Evolutionary conservation across 225 moss, liverwort and hornwort species (phyloP), one percentile per base, ranked within the genome.

Genomic region (Bryum argenteum): DNA sequence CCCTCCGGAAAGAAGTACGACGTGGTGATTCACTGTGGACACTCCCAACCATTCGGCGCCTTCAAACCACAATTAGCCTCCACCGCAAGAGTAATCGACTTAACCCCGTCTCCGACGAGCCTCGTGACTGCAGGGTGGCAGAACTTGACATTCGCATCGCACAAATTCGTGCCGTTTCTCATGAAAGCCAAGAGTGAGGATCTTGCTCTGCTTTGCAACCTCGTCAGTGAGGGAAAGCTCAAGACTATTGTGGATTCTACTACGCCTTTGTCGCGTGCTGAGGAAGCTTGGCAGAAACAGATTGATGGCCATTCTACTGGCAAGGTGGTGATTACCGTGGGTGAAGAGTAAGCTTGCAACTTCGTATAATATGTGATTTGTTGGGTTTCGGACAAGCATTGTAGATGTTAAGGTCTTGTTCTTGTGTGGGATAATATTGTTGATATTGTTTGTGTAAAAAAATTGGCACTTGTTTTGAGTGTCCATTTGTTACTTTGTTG

Each of bases 1-100:
- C 90, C 92, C 0, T 95, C 92, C 8, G 94, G 92, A 8, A 84
- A 71, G 33, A 92, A 84, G 47, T 95, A 95, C 20, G 94, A 95
- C 41, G 61, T 82, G 10, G 83, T 95, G 1, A 76, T 95, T 45
- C 84, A 89, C 65, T 75, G 80, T 24, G 77, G 84, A 0, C 12
- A 39, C 1, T 69, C 33, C n/a, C 54, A 72, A 63, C 70, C 91
- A 23, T 78, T 73, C 75, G 39, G 67, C 23, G 5, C 8, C 55
- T 78, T 91, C 66, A 72, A 88, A 69, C 76, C 87, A 13, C 82
- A 90, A 70, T 81, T 95, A 2, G 74, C 85, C n/a, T 1, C 2
- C 0, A 64, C 73, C 4, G 84, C 73, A 12, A 75, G 70, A 43
- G 89, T 95, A 19, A 58, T 87, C 37, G 90, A 95, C 41, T 43